Conservation (phyloP, 768 basidiomycete species). For the Podaxis sp. region DNA sequence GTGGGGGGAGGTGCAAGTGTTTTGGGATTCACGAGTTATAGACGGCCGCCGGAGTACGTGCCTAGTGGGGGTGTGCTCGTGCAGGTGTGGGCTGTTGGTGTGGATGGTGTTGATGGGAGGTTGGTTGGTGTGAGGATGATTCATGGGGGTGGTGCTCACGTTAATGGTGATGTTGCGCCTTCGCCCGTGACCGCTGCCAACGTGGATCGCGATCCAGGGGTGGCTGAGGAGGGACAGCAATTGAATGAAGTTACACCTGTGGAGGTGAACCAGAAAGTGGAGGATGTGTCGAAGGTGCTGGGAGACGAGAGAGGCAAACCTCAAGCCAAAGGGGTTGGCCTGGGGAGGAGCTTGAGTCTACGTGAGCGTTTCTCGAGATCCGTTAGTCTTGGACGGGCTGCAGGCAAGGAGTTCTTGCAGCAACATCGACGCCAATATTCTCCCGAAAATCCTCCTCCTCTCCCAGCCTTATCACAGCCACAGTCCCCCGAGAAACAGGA, state of each 20-base stretch:
- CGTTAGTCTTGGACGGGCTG: constrained; percentile 9
- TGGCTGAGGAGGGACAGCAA: constrained; percentile 3
- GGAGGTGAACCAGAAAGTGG: not conserved
- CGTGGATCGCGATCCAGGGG: not conserved
- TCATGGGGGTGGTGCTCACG: constrained; percentile 6
- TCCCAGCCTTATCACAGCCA: not conserved
- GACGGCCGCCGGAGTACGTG: constrained; percentile 70
- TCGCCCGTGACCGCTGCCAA: not conserved
- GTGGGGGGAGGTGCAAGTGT: constrained; percentile 19
- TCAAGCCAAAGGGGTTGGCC: constrained; percentile 8
- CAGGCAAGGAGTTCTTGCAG: not conserved
- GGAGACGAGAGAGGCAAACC: constrained; percentile 3
- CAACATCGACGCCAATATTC: not conserved
- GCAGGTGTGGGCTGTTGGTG: constrained; percentile 85
- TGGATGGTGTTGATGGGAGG: constrained; percentile 70
- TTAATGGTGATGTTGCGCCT: not conserved
- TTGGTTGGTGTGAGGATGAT: constrained; percentile 48
- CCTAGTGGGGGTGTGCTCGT: constrained; percentile 68
- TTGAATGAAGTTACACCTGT: not conserved
- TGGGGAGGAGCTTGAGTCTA: constrained; percentile 16
- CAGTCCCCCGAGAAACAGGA: constrained; percentile 11
- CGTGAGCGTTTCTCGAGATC: constrained; percentile 10
- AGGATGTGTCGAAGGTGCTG: not conserved
- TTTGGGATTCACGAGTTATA: constrained; percentile 67
- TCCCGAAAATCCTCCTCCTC: constrained; percentile 1